phyloP scores from a whole-genome alignment of 1,139 yeast species.

The Ashbya aceris region DNA sequence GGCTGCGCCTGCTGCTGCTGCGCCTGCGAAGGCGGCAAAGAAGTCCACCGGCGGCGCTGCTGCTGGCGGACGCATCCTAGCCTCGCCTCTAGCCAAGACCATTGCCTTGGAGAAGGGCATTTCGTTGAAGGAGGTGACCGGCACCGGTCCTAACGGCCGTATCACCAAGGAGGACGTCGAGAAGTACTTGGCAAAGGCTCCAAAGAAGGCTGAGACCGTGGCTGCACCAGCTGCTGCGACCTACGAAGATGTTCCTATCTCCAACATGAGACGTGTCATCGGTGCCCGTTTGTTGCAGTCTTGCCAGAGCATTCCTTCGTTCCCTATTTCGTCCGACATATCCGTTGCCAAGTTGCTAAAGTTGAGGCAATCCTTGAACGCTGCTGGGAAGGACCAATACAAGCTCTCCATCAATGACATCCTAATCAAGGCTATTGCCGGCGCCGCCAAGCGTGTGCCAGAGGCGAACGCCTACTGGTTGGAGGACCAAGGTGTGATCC shows the following conservation, averaged over 20 bases:
- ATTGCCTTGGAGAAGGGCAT: conserved; percentile 91
- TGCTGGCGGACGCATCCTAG: conserved; percentile 62
- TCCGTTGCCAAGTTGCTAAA: conserved; percentile 86
- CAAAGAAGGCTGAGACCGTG: conserved; percentile 33
- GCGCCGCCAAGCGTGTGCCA: conserved; percentile 85
- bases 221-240: conserved; percentile 46
- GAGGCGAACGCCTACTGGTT: conserved; percentile 93
- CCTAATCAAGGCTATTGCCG: conserved; percentile 86
- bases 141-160: conserved; percentile 94
- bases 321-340: conserved; percentile 78
- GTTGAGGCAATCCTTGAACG: conserved; percentile 83
- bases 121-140: conserved; percentile 73
- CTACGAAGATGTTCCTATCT: conserved; percentile 75
- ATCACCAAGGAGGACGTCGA: conserved; percentile 87
- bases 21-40: conserved; percentile 16
- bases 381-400: conserved; percentile 78
- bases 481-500: conserved; percentile 78
- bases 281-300: conserved; percentile 83
- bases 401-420: conserved; percentile 91
- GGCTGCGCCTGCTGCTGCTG: conserved; percentile 27
- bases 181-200: conserved; percentile 38
- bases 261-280: conserved; percentile 90
- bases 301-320: conserved; percentile 80
- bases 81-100: conserved; percentile 92
- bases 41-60: conserved; percentile 22